Evolutionary conservation across 2,329 filamentous ascomycete genomes (phyloP), one percentile per base, ranked within the genome.

Genomic region (Ceratocystiopsis sp.): DNA sequence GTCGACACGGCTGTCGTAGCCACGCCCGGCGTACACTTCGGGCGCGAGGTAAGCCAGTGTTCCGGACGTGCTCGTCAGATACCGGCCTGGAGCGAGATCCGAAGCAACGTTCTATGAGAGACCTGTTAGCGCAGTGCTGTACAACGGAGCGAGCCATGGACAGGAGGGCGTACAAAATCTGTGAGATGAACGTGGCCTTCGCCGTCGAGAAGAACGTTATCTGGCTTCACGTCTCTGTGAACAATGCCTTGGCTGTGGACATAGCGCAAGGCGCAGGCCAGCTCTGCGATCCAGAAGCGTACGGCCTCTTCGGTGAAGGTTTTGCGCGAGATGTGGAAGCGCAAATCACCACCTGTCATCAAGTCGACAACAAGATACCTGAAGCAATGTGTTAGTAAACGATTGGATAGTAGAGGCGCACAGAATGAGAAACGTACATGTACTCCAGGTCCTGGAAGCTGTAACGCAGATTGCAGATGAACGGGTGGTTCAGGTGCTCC

Each of bases 361-460:
- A 98, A 66, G 64, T 98, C 91, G 49, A 98, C 86, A 42, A 98
- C 89, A 44, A 98, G 78, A 61, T 98, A 94, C 84, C 94, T 80
- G 59, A 78, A 18, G 19, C 25, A 8, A 7, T 29, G 25, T 10
- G 25, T 29, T 10, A 29, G 25, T 21, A 21, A 21, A 21, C 19
- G 19, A 21, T 21, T 4, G 19, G 19, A 7, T 21, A 7, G 7
- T 21, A 21, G 19, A 21, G 7, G 19, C n/a, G n/a, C 16, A n/a
- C 37, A 18, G 14, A n/a, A 35, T 14, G 13, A 11, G 17, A 39
- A 39, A 3, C 46, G 61, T 69, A 94, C 85, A 98, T 81, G 64
- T 98, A 98, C 62, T 98, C 91, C 54, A 96, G 86, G 62, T 98
- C 91, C 64, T 98, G 91, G 59, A 98, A 98, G 64, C 87, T 95